Base-by-base conservation (phyloP, 169 alveolate genomes). In the Cryptosporidium andersoni region DNA sequence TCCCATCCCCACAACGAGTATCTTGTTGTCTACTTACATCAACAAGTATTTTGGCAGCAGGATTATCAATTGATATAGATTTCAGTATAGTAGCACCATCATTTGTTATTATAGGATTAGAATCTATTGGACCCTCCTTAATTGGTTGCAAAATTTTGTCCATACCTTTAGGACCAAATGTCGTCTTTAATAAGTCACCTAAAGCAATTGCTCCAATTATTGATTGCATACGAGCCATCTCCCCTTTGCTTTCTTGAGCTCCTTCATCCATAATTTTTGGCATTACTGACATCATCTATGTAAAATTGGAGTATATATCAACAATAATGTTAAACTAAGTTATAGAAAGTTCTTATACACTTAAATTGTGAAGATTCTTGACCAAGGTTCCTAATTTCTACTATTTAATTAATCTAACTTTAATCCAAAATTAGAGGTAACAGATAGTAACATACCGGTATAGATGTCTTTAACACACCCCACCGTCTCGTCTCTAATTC, bases 41-140 rank as follows among this genome's bases (percentile, higher is more conserved):
- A 55, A 97, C 98, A 60, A 98, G 92, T 58, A 97, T 97, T 91
- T 96, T 96, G 12, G 99, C 99, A 51, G 99, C 99, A 25, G 99
- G 99, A 92, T 98, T 98, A 91, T 97, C 99, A 36, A 98, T 95
- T 95, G 98, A 97, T 58, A 98, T 97, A 53, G 99, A 94, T 90
- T 95, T 97, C 81, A 98, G 91, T 14, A 98, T 98, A 1, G 99
- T 98, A 7, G 99, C 99, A 11, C 99, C 99, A 90, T 98, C 99
- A 90, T 98, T 98, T 1, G 99, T 97, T 4, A 97, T 98, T 48
- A 97, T 96, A 88, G 96, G 95, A 80, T 92, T 93, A 68, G 92
- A 95, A 55, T 90, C 95, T 53, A 92, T 89, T 81, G 94, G 91
- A 37, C 96, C 97, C 40, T 94, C 96, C 85, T 91, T 93, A 95